Evolutionary conservation across 2,329 filamentous ascomycete species (phyloP), one percentile per base, ranked within the genome.

Genomic region (Metarhizium guizhouense): DNA sequence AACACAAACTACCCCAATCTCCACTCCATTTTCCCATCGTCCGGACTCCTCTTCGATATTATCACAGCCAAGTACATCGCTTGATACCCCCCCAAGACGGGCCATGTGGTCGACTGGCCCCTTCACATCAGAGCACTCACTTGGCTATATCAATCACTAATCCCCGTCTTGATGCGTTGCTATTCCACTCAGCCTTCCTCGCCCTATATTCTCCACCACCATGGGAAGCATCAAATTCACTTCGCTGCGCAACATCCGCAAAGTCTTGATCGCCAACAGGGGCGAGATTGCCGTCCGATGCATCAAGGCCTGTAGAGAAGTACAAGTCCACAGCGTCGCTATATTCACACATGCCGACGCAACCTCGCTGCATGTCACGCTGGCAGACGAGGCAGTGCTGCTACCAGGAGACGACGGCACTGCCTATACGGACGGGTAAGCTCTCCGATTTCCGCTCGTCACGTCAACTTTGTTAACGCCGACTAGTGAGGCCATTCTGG

Each of bases 321-420:
- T 48, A 13, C 45, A 16, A 30, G 45, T 48, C 45, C 45, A 48
- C 45, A 48, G 45, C 45, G 30, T 48, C 25, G 20, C 45, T 34
- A 56, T 56, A 8, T 45, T 56, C 45, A 50, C 45, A 11, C 52
- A 61, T 20, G 72, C 77, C 8, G 82, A 85, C 65, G 74, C 76
- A 7, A 72, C 76, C 1, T 82, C 80, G 0, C 68, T 73, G 6
- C 45, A 48, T 20, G 25, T 20, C 7, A 48, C 45, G 2, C 65
- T 73, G 18, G 81, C 82, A 14, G 79, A 83, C 56, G 72, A 78
- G 56, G 75, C 81, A 2, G 68, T 80, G 4, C 64, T 79, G 1
- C 71, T 84, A 1, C 67, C 71, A 0, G 77, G 77, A 0, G 66
- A 71, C 16, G 74, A 55, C 7, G 52, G 59, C n/a, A 56, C 61